phyloP scores from a whole-genome alignment of 83 land plant genomes.

The Diphasiastrum complanatum region DNA sequence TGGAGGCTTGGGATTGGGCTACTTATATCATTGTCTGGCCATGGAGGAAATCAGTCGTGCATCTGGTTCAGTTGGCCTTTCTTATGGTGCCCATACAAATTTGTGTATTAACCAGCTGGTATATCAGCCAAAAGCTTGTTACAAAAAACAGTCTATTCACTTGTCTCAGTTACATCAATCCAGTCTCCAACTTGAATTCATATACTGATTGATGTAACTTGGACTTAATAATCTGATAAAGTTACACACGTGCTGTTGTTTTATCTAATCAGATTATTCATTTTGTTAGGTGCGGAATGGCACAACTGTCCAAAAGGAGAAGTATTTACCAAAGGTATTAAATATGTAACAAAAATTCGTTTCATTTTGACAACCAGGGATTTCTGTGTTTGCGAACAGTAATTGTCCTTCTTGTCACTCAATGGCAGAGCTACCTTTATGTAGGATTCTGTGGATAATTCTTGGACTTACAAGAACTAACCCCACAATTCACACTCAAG shows the following conservation, averaged over 20 bases:
- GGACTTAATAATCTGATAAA: background rate
- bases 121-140: too few relatives aligned
- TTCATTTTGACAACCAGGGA: too few relatives aligned
- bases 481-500: too few relatives aligned
- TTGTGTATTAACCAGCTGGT: slow-evolving; percentile 96
- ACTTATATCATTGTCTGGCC: slow-evolving; percentile 89
- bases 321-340: slow-evolving; percentile 88
- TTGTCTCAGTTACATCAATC: too few relatives aligned
- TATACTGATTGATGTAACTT: background rate
- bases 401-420: too few relatives aligned
- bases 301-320: slow-evolving; percentile 66
- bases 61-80: slow-evolving; percentile 94
- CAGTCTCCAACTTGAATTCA: too few relatives aligned
- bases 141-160: too few relatives aligned
- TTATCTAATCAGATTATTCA: background rate
- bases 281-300: slow-evolving; percentile 82
- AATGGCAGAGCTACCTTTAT: too few relatives aligned
- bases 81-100: slow-evolving; percentile 98
- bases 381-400: too few relatives aligned
- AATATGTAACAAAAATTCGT: too few relatives aligned
- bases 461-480: too few relatives aligned
- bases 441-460: too few relatives aligned
- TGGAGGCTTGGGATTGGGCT: slow-evolving; percentile 97
- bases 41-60: slow-evolving; percentile 99
- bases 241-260: slow-evolving; percentile 4